Evolutionary conservation across 2,329 filamentous ascomycete genomes (phyloP).

Genomic region (Curvularia eragrostidis): DNA sequence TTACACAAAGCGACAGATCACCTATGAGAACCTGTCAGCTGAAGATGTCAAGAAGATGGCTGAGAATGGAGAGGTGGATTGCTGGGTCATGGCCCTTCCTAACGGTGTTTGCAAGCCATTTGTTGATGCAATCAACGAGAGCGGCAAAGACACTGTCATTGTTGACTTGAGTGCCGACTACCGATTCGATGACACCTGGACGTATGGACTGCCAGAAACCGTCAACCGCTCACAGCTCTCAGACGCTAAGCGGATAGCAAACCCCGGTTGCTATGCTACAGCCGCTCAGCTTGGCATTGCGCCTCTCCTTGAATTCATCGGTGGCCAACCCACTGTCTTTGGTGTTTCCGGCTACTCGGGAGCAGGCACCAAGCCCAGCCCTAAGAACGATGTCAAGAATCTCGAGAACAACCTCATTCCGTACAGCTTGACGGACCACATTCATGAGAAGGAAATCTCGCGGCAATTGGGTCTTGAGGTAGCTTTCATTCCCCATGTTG

Average conservation of each 20-base stretch:
- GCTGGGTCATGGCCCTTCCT: constrained; percentile 96
- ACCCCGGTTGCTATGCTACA: constrained; percentile 95
- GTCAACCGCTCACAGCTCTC: constrained; percentile 78
- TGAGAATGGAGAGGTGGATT: constrained; percentile 83
- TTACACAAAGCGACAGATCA: constrained; percentile 89
- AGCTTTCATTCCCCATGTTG: constrained; percentile 91
- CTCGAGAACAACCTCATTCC: constrained; percentile 88
- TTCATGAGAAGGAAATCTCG: constrained; percentile 92
- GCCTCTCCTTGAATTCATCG: constrained; percentile 78
- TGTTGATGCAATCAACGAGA: constrained; percentile 83
- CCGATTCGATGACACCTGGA: constrained; percentile 84
- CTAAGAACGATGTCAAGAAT: constrained; percentile 88
- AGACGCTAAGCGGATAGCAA: constrained; percentile 80
- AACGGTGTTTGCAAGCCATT: constrained; percentile 95
- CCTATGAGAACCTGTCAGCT: constrained; percentile 86
- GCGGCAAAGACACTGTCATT: constrained; percentile 74
- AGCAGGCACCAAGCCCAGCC: constrained; percentile 89
- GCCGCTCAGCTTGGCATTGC: constrained; percentile 89
- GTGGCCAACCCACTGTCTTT: constrained; percentile 81
- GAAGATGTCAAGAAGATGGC: constrained; percentile 89
- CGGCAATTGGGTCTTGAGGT: constrained; percentile 75
- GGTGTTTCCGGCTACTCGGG: constrained; percentile 94
- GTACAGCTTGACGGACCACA: constrained; percentile 90
- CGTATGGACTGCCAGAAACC: constrained; percentile 89
- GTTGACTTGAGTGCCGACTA: constrained; percentile 97